Conservation (phyloP, 1,139 yeast genomes). For the Suhomyces taliae region DNA sequence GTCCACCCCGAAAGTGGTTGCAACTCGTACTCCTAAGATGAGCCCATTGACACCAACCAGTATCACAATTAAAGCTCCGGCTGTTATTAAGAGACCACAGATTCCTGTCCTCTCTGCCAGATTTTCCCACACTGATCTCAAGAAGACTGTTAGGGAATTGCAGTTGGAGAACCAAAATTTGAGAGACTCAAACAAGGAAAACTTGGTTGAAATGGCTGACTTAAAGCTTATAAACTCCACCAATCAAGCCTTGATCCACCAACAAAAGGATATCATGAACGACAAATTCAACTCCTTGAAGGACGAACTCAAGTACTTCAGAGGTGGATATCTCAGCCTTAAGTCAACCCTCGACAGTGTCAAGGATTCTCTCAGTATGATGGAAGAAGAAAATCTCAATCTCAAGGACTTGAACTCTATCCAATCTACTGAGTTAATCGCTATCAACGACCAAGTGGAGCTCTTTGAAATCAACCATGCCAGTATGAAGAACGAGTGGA, state of each 20-base stretch:
- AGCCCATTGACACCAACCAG: background rate
- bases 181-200: slow-evolving; percentile 8
- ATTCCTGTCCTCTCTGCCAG: slow-evolving; percentile 2
- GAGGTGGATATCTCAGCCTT: slow-evolving; percentile 14
- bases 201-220: slow-evolving; percentile 3
- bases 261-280: slow-evolving; percentile 13
- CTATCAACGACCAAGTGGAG: slow-evolving; percentile 13
- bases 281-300: slow-evolving; percentile 15
- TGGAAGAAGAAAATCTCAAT: slow-evolving; percentile 12
- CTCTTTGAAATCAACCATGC: slow-evolving; percentile 12
- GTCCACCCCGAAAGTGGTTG: slow-evolving; percentile 4
- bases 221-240: slow-evolving; percentile 7
- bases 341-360: slow-evolving; percentile 14
- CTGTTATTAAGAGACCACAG: slow-evolving; percentile 1
- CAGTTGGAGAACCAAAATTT: slow-evolving; percentile 14
- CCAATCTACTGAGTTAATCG: slow-evolving; percentile 12
- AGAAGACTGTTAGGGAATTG: slow-evolving; percentile 12
- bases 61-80: background rate
- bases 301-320: slow-evolving; percentile 16
- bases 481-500: slow-evolving; percentile 10
- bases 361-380: slow-evolving; percentile 9
- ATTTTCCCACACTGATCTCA: slow-evolving; percentile 6
- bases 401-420: slow-evolving; percentile 12
- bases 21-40: background rate
- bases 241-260: slow-evolving; percentile 7